Conservation (phyloP, 495 filamentous ascomycete genomes). For the Lasiosphaeria ovina region DNA sequence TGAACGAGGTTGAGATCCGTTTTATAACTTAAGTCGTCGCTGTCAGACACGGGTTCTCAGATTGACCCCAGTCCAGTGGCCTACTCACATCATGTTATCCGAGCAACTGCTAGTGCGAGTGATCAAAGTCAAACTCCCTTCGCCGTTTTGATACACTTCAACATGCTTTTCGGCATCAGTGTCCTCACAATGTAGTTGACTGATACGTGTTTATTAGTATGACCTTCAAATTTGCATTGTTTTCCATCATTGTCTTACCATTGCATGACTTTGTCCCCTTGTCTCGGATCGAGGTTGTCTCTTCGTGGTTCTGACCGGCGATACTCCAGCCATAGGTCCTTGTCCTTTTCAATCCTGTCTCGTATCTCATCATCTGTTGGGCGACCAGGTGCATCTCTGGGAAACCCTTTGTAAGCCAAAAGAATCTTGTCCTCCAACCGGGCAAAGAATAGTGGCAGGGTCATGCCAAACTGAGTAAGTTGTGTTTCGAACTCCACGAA, state of each 20-base stretch:
- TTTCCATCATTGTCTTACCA: background rate
- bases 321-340: background rate
- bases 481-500: conserved; percentile 14
- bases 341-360: background rate
- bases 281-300: background rate
- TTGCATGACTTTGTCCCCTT: background rate
- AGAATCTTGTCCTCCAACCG: background rate
- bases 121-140: background rate
- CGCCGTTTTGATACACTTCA: background rate
- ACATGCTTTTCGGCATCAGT: background rate
- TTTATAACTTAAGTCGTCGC: background rate
- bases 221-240: background rate
- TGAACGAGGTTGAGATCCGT: background rate
- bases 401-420: background rate
- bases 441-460: conserved; percentile 8
- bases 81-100: background rate
- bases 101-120: background rate
- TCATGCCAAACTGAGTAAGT: conserved; percentile 20
- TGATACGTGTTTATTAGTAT: background rate
- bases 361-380: background rate
- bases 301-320: background rate
- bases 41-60: background rate
- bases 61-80: too few relatives aligned
- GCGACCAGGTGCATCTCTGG: background rate
- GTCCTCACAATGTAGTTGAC: background rate